These are phyloP conservation scores for Aspergillus heteromorphus DNA, from an alignment of 495 filamentous ascomycete species.

Conservation along the genomic window DNA sequence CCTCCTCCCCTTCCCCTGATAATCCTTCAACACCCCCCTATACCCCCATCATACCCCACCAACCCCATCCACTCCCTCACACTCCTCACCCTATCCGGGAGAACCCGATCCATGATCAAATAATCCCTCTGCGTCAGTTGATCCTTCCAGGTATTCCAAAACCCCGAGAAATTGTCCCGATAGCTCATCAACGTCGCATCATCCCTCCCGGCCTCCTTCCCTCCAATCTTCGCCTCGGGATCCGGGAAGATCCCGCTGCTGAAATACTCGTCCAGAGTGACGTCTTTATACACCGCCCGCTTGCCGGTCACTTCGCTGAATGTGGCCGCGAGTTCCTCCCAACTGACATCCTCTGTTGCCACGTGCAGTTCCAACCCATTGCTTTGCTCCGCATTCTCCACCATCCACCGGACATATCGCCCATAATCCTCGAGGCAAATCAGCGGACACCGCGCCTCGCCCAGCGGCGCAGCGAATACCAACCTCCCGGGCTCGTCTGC, in stretches of 20 bases:
- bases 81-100: constrained; percentile 38
- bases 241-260: not conserved
- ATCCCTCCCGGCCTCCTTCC: constrained; percentile 36
- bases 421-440: constrained; percentile 25
- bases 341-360: constrained; percentile 43
- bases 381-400: constrained; percentile 17
- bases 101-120: constrained; percentile 46
- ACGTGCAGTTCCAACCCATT: constrained; percentile 39
- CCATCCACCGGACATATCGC: constrained; percentile 19
- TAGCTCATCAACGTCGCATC: constrained; percentile 39
- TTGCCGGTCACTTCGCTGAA: constrained; percentile 51
- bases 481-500: constrained; percentile 7
- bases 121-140: constrained; percentile 45
- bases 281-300: constrained; percentile 37
- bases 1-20: not conserved
- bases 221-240: constrained; percentile 21
- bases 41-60: constrained; percentile 8
- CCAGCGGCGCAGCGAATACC: constrained; percentile 22
- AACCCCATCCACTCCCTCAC: constrained; percentile 27
- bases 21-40: constrained; percentile 1
- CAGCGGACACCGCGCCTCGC: constrained; percentile 17
- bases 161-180: constrained; percentile 50
- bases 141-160: constrained; percentile 43
- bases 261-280: constrained; percentile 42
- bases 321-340: constrained; percentile 40